phyloP scores from a whole-genome alignment of 78 protist genomes.

The Dictyostelium intermedium region DNA sequence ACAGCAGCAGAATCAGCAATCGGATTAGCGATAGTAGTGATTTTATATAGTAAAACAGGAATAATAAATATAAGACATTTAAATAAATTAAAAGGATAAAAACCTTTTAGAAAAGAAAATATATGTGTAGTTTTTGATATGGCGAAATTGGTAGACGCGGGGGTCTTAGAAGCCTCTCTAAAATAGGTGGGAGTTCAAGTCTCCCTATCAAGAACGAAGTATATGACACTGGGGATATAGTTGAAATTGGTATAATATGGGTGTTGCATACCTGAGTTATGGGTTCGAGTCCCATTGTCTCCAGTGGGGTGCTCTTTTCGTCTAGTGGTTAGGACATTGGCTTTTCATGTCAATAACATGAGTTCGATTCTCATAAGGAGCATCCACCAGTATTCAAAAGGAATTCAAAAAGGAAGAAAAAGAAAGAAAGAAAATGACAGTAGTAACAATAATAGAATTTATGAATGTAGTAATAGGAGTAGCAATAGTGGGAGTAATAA shows the following conservation, averaged over 20 bases:
- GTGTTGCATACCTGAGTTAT: conserved; percentile 12
- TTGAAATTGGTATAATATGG: conserved; percentile 7
- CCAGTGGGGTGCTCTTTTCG: conserved; percentile 41
- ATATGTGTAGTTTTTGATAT: too few species aligned
- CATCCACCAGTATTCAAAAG: too few species aligned
- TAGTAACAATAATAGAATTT: background rate
- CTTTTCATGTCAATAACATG: conserved; percentile 37
- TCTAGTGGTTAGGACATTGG: conserved; percentile 58
- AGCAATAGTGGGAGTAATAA: background rate
- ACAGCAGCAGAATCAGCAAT: conserved; percentile 28
- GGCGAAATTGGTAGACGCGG: conserved; percentile 9
- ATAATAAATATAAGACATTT: conserved; percentile 6
- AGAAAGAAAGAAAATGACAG: background rate
- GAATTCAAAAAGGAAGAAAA: background rate
- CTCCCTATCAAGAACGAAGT: background rate
- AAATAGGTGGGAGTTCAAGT: conserved; percentile 12
- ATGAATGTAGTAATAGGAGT: background rate
- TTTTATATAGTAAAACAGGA: background rate
- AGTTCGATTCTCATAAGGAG: conserved; percentile 42
- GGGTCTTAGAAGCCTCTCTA: conserved; percentile 1
- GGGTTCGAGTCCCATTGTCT: conserved; percentile 15
- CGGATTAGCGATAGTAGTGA: conserved; percentile 3
- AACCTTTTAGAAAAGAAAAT: background rate
- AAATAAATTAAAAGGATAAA: conserved; percentile 8
- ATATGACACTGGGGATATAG: background rate